Evolutionary conservation across 2,329 filamentous ascomycete species (phyloP), one percentile per base, ranked within the genome.

Genomic region (Acarospora socialis): DNA sequence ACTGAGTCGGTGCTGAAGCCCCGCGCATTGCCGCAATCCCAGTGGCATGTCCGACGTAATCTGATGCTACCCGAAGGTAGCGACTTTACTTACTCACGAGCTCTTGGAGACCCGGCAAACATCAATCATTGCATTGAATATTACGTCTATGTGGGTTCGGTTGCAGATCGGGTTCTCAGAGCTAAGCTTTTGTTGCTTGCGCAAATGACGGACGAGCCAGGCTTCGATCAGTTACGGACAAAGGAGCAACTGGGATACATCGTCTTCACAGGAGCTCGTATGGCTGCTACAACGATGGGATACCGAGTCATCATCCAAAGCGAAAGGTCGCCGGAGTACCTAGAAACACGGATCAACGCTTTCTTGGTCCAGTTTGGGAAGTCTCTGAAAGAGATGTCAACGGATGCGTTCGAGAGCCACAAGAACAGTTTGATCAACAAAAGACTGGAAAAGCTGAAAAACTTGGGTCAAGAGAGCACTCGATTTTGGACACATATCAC

Each of bases 231-330:
- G 53, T 67, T 98, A 5, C 74, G 90, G 30, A 95, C 90, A 25
- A 94, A 95, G 56, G 87, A 98, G 54, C 87, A 98, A 57, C 76
- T 98, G 5, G 90, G 90, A 8, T 98, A 98, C 46, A 81, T 98
- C 32, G 87, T 98, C 1, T 93, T 87, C 56, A 87, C 81, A 29
- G 81, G 83, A 17, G 66, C 74, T 7, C 66, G 77, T 22, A 68
- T 70, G 32, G 73, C 79, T 34, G 61, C 73, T n/a, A 84, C 80
- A 1, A 87, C 79, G 0, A 77, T 82, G 46, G 82, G 81, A 1
- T 90, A 90, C 56, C 72, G 86, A 4, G 79, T 98, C 41, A 70
- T 95, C 39, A 83, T 98, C 18, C 90, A 98, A 60, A 93, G 83
- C 50, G 87, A 98, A 57, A 78, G 78, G 50, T 74, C 77, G 2